phyloP scores from a whole-genome alignment of 148 eudicot genomes.

The Rhododendron ferrugineum region DNA sequence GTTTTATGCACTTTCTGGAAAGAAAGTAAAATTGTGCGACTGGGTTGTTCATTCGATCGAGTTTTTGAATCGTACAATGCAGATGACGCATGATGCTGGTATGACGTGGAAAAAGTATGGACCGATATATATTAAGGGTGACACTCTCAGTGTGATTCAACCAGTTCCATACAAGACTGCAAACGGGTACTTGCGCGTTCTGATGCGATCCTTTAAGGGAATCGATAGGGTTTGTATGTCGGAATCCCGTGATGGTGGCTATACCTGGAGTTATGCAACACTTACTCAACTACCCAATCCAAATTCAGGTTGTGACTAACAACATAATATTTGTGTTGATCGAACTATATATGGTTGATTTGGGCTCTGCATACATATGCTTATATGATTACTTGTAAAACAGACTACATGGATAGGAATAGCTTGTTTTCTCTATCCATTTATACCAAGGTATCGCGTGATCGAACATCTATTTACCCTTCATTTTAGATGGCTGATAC shows the following conservation, averaged over 20 bases:
- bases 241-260: slow-evolving; percentile 80
- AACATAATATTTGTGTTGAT: not conserved
- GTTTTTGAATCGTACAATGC: slow-evolving; percentile 12
- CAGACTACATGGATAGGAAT: not conserved
- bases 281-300: slow-evolving; percentile 82
- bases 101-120: slow-evolving; percentile 80
- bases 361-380: not conserved
- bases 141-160: slow-evolving; percentile 73
- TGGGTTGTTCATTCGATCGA: slow-evolving; percentile 5
- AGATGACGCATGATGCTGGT: slow-evolving; percentile 80
- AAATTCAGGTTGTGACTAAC: slow-evolving; percentile 66
- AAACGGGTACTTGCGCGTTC: slow-evolving; percentile 65
- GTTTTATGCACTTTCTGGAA: not conserved
- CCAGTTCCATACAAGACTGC: slow-evolving; percentile 90
- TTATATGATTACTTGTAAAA: not conserved
- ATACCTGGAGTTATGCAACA: slow-evolving; percentile 62
- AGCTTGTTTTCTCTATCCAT: not conserved
- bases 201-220: slow-evolving; percentile 61
- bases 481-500: slow-evolving; percentile 2
- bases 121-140: slow-evolving; percentile 61
- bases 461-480: too few relatives aligned
- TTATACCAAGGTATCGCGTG: too few relatives aligned
- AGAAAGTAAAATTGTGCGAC: not conserved
- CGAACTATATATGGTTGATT: not conserved
- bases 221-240: slow-evolving; percentile 64